These are phyloP conservation scores for Heliosperma pusillum DNA, from an alignment of 148 eudicot genomes.

Conservation along the genomic window DNA sequence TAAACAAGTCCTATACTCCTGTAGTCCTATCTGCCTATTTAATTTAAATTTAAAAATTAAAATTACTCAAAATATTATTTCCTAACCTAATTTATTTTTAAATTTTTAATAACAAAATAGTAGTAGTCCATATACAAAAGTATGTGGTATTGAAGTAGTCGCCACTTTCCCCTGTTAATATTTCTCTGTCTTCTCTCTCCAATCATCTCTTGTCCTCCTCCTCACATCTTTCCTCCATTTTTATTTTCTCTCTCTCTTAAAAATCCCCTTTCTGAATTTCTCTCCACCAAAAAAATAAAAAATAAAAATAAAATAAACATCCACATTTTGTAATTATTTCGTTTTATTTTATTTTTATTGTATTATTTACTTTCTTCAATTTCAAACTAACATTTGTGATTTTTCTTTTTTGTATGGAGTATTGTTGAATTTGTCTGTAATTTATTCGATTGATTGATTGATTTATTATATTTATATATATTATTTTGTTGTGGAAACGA, in stretches of 20 bases:
- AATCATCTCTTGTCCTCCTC: slow-evolving; percentile 16
- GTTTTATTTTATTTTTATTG: background rate
- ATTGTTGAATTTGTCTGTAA: background rate
- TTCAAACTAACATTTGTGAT: background rate
- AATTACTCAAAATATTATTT: no score
- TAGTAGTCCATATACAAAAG: background rate
- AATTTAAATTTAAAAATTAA: no score
- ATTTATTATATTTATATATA: no score
- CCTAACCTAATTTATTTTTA: no score
- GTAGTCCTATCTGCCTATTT: no score
- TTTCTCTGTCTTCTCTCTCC: slow-evolving; percentile 18
- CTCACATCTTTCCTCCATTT: slow-evolving; percentile 1
- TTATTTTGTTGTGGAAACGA: no score
- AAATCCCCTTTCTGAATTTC: slow-evolving; percentile 11
- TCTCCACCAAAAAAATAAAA: slow-evolving; percentile 7
- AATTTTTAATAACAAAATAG: no score
- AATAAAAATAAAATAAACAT: background rate
- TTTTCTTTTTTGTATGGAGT: background rate
- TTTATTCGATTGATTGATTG: background rate
- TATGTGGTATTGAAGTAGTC: slow-evolving; percentile 24
- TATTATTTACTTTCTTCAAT: slow-evolving; percentile 12
- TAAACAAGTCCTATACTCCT: no score
- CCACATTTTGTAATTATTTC: background rate
- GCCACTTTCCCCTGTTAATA: slow-evolving; percentile 6
- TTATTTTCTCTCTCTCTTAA: slow-evolving; percentile 17